Base-by-base conservation (phyloP, 2,329 filamentous ascomycete species). In the Chaetomium strumarium region DNA sequence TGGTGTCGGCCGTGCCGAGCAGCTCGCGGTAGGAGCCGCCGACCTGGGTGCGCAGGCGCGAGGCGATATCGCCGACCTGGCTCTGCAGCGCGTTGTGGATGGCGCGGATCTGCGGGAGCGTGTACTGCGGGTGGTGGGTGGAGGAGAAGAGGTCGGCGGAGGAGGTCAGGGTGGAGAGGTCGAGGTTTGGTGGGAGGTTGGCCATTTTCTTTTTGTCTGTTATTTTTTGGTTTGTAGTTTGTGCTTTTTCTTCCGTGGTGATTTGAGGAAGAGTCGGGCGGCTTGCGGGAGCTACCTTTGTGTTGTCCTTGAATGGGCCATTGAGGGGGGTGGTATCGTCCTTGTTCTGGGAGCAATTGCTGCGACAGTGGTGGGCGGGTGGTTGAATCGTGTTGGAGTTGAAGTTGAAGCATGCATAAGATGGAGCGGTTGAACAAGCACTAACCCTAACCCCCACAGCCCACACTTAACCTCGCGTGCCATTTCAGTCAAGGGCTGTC, bases 1-100 rank as follows among this genome's bases (percentile, higher is more conserved):
- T 97, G n/a, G 85, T 85, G 70, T 96, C 91, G 50, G 92, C 92
- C 0, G 92, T 96, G 48, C 88, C 88, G 24, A 97, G 82, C 9
- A 97, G 82, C 63, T 93, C 89, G 60, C 92, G 87, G 70, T 97
- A 97, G 64, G 79, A 83, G 53, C 73, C 76, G 59, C 82, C 82
- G 56, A 85, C 82, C 65, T 83, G 79, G 16, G 77, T 82, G 60
- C 82, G 80, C 63, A 85, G 73, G 31, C 81, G 80, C 46, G 72
- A 73, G 33, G 80, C 75, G 62, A 83, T 83, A 65, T 85, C 81
- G 57, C 84, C 81, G 60, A 83, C 76, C 59, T 78, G 74, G 10
- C 70, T 71, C 63, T 81, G 79, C 36, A 85, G 75, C 19, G 70
- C 69, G 59, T 80, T 79, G 70, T 85, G 81, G 58, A 85, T 77